These are phyloP conservation scores for Chondrostereum purpureum DNA, from an alignment of 1,284 basidiomycete genomes.

Conservation along the genomic window DNA sequence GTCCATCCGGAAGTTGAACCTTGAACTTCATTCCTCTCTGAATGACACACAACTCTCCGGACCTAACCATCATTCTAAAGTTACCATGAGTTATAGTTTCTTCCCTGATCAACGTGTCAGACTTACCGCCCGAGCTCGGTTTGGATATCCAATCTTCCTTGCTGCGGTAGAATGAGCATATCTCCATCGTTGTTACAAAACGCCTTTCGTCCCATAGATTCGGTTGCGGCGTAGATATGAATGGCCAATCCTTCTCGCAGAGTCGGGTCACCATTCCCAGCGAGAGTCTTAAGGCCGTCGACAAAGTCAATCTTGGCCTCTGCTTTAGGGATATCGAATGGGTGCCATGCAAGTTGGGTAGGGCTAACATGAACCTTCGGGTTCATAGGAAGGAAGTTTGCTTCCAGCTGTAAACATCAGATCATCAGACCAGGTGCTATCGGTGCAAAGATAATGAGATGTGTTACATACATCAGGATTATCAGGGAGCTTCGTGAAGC, in stretches of 20 bases:
- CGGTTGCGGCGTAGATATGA: conserved; percentile 57
- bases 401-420: conserved; percentile 37
- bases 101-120: not conserved
- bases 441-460: conserved; percentile 3
- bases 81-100: not conserved
- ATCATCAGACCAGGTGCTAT: conserved; percentile 9
- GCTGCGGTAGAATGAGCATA: conserved; percentile 61
- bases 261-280: conserved; percentile 60
- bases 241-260: conserved; percentile 55
- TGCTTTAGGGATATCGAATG: conserved; percentile 48
- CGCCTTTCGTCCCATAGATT: conserved; percentile 58
- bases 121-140: conserved; percentile 63
- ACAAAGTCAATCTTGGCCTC: conserved; percentile 48
- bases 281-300: conserved; percentile 57
- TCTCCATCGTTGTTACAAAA: conserved; percentile 68
- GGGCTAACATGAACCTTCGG: conserved; percentile 56
- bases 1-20: conserved; percentile 49
- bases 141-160: conserved; percentile 60
- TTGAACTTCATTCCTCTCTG: conserved; percentile 65
- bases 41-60: conserved; percentile 58
- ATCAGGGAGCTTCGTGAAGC: conserved; percentile 46
- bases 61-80: conserved; percentile 50
- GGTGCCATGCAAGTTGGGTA: conserved; percentile 67
- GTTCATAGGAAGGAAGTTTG: conserved; percentile 53
- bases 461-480: conserved; percentile 47